These are phyloP conservation scores for Neostapfia colusana DNA, from an alignment of 176 grass and related monocot genomes.

Conservation along the genomic window DNA sequence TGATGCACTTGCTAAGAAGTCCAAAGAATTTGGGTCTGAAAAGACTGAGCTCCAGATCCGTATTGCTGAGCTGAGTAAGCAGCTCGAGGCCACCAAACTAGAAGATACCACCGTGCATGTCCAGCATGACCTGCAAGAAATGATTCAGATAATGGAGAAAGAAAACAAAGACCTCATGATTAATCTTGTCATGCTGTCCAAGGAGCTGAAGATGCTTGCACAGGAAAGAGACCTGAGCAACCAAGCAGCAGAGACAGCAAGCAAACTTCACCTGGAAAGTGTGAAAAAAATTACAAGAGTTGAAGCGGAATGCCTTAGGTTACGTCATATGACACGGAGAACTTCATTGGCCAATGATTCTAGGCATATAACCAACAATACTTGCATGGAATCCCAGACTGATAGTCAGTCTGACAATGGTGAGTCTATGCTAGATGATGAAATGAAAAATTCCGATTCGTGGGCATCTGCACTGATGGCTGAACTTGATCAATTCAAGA, in stretches of 20 bases:
- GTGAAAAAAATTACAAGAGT: constrained; percentile 79
- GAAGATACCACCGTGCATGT: constrained; percentile 12
- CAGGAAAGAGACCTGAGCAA: constrained; percentile 84
- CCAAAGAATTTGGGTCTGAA: constrained; percentile 47
- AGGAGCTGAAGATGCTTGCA: constrained; percentile 62
- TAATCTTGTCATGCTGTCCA: constrained; percentile 42
- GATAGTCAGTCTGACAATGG: constrained; percentile 86
- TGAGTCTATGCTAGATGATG: constrained; percentile 63
- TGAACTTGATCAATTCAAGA: constrained; percentile 85
- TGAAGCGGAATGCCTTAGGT: constrained; percentile 77
- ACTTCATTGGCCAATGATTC: constrained; percentile 45
- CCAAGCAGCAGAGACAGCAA: constrained; percentile 91
- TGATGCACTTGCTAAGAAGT: constrained; percentile 53
- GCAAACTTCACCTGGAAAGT: constrained; percentile 85
- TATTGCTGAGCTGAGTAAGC: constrained; percentile 50
- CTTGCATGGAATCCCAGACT: constrained; percentile 66
- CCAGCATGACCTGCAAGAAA: constrained; percentile 54
- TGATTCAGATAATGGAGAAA: constrained; percentile 54
- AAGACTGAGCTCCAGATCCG: constrained; percentile 59
- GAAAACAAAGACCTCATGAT: constrained; percentile 68
- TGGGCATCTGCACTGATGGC: constrained; percentile 83
- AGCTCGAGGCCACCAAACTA: constrained; percentile 49
- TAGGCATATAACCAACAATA: constrained; percentile 38
- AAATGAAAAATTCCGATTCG: constrained; percentile 65
- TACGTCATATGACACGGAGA: constrained; percentile 52